phyloP scores from a whole-genome alignment of 1,284 basidiomycete genomes.

The Microbotryum scabiosae region DNA sequence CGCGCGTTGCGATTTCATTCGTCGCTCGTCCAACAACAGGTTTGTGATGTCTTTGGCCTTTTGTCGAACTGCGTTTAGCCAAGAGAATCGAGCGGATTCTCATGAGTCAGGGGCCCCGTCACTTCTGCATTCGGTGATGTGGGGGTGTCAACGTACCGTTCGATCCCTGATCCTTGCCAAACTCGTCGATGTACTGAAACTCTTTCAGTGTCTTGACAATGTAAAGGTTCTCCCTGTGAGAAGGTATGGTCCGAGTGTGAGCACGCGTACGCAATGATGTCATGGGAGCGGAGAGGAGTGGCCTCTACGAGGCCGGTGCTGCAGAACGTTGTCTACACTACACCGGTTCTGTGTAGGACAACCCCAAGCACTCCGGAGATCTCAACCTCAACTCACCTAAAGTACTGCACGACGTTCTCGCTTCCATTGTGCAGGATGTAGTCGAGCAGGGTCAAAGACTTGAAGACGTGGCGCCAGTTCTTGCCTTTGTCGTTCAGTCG shows the following conservation, averaged over 20 bases:
- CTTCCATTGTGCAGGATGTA: conserved; percentile 94
- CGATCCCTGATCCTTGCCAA: conserved; percentile 92
- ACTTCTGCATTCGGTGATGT: not conserved
- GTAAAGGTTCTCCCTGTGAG: conserved; percentile 73
- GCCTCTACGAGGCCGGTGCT: too few relatives aligned
- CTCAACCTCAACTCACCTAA: conserved; percentile 46
- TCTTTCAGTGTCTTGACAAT: conserved; percentile 98
- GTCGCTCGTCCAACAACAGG: conserved; percentile 77
- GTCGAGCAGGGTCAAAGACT: conserved; percentile 93
- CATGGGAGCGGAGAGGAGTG: not conserved
- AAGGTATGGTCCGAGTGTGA: too few relatives aligned
- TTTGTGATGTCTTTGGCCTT: conserved; percentile 99
- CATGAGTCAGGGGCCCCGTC: not conserved
- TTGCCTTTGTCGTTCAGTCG: conserved; percentile 98
- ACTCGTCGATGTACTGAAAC: conserved; percentile 94
- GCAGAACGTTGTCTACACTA: too few relatives aligned
- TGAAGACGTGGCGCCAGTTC: conserved; percentile 99
- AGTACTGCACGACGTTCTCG: conserved; percentile 98
- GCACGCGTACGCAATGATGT: too few relatives aligned
- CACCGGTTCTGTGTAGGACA: not conserved
- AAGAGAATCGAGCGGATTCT: not conserved
- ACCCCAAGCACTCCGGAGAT: not conserved
- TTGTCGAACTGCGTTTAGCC: conserved; percentile 55
- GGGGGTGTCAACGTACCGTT: conserved; percentile 51
- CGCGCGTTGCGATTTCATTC: conserved; percentile 76